These are phyloP conservation scores for Colletotrichum trifolii DNA, from an alignment of 2,329 filamentous ascomycete species.

Conservation along the genomic window DNA sequence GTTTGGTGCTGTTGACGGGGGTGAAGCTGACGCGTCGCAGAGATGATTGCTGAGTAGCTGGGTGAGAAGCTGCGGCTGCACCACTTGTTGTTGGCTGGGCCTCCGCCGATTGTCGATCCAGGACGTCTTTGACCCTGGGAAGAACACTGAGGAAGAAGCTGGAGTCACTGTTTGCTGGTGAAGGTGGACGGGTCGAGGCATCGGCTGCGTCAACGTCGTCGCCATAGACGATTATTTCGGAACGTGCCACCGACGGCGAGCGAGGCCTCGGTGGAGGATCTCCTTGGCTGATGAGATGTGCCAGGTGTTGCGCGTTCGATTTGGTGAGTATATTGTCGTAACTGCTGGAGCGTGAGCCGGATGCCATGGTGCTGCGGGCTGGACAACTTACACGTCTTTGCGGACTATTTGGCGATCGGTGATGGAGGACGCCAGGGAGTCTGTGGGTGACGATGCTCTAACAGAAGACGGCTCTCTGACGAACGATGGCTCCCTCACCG, in stretches of 20 bases:
- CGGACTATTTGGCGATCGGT: constrained; percentile 10
- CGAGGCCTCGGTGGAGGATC: not conserved
- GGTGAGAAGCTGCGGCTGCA: too few species aligned
- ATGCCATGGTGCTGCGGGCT: not conserved
- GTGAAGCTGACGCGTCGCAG: constrained; percentile 10
- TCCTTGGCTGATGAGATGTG: constrained; percentile 4
- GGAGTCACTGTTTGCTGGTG: too few species aligned
- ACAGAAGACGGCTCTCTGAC: not conserved
- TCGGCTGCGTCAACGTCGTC: too few species aligned
- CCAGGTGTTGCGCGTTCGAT: constrained; percentile 21
- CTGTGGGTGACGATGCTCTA: constrained; percentile 11
- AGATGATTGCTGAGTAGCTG: not conserved
- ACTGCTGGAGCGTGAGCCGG: constrained; percentile 11
- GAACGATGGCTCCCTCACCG: not conserved
- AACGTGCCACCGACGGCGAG: not conserved
- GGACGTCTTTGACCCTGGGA: too few species aligned
- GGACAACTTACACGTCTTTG: constrained; percentile 13
- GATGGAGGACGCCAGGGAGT: constrained; percentile 20
- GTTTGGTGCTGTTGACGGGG: constrained; percentile 28
- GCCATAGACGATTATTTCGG: too few species aligned
- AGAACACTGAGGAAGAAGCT: too few species aligned
- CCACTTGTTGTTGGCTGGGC: too few species aligned
- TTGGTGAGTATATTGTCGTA: constrained; percentile 21
- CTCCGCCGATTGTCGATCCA: too few species aligned
- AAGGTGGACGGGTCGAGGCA: not conserved